phyloP scores from a whole-genome alignment of 2,329 filamentous ascomycete genomes.

The Alternaria triticina region DNA sequence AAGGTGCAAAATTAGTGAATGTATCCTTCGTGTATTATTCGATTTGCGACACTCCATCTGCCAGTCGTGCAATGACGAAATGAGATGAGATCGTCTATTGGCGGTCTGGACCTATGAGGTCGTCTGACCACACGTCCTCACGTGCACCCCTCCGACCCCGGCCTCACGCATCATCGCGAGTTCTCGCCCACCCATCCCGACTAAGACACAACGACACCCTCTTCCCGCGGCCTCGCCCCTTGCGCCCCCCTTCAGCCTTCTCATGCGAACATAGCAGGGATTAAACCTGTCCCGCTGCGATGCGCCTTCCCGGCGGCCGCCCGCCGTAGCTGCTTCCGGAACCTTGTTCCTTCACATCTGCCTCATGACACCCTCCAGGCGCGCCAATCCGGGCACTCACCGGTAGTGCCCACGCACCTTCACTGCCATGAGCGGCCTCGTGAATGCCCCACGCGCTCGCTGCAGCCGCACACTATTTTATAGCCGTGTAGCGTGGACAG shows the following conservation, averaged over 20 bases:
- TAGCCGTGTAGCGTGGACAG: neutral
- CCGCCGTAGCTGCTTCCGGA: constrained; percentile 11
- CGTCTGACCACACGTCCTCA: constrained; percentile 9
- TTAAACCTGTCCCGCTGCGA: constrained; percentile 2
- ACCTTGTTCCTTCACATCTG: constrained; percentile 8
- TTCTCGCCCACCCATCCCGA: neutral
- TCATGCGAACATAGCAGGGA: constrained; percentile 1
- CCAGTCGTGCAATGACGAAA: neutral
- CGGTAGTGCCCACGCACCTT: constrained; percentile 11
- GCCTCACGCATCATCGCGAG: neutral
- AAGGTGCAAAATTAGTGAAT: too few species aligned
- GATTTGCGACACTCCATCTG: neutral
- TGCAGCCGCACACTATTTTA: constrained; percentile 6
- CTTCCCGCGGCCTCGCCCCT: neutral
- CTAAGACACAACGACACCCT: neutral
- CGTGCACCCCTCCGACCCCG: constrained; percentile 3
- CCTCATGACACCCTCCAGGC: constrained; percentile 17
- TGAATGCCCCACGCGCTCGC: constrained; percentile 13
- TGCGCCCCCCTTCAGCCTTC: neutral
- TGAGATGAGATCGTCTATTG: neutral
- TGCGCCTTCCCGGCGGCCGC: constrained; percentile 10
- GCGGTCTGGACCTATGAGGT: neutral
- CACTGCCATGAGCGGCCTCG: constrained; percentile 13
- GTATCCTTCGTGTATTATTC: too few species aligned
- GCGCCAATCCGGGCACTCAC: constrained; percentile 8